Conservation (phyloP, 306 rosid species). For the Adenanthera pavonina region DNA sequence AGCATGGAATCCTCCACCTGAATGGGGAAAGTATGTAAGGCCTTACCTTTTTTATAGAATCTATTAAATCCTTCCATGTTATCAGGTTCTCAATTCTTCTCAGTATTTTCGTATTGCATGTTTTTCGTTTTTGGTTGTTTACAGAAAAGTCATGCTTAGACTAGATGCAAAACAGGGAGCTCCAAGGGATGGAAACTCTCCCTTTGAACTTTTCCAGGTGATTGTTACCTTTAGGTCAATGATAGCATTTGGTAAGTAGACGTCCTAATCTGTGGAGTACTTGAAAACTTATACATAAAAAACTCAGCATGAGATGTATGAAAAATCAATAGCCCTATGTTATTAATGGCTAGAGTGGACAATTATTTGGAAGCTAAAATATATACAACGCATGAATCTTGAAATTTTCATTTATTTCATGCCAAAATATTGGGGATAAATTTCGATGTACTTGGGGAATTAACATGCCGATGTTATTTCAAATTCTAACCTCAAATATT, state of each 20-base stretch:
- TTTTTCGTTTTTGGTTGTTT: slow-evolving; percentile 23
- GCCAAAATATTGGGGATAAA: background rate
- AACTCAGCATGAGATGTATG: background rate
- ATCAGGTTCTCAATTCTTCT: slow-evolving; percentile 24
- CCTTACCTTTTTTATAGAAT: slow-evolving; percentile 27
- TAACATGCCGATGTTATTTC: background rate
- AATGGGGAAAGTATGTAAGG: slow-evolving; percentile 92
- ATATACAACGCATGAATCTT: background rate
- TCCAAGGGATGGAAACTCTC: slow-evolving; percentile 88
- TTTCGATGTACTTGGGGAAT: background rate
- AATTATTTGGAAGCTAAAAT: background rate
- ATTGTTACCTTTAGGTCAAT: slow-evolving; percentile 26
- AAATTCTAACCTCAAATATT: background rate
- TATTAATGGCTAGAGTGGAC: too few species aligned
- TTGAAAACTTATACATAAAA: background rate
- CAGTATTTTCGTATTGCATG: slow-evolving; percentile 26
- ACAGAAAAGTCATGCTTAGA: slow-evolving; percentile 81
- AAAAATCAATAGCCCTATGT: background rate
- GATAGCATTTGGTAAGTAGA: background rate
- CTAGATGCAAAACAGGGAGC: slow-evolving; percentile 95
- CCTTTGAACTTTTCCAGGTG: slow-evolving; percentile 88
- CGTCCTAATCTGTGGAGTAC: background rate
- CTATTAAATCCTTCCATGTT: slow-evolving; percentile 1
- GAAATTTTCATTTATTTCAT: background rate
- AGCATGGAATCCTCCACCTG: slow-evolving; percentile 94